Evolutionary conservation across 257 asterid genomes (phyloP).

Genomic region (Solanum sitiens): DNA sequence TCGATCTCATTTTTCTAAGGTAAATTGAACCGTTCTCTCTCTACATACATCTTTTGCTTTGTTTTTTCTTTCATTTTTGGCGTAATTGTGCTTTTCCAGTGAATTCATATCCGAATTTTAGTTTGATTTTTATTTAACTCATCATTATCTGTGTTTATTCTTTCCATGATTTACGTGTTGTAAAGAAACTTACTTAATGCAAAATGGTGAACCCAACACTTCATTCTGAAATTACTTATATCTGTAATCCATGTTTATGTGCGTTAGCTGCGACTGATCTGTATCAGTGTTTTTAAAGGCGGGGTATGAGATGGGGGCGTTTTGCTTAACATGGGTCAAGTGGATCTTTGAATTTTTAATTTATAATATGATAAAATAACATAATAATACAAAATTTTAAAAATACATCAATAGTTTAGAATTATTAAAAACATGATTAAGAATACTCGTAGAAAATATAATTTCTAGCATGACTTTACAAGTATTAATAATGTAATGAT

Average conservation of each 20-base stretch:
- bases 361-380: too few relatives aligned
- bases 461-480: not conserved
- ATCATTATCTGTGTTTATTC: not conserved
- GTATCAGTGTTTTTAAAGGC: not conserved
- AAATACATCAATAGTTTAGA: not conserved
- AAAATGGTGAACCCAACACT: not conserved
- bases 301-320: not conserved
- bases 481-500: not conserved
- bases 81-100: constrained; percentile 3
- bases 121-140: not conserved
- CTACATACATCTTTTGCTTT: not conserved
- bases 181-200: not conserved
- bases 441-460: not conserved
- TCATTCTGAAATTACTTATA: not conserved
- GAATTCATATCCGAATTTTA: not conserved
- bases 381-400: too few relatives aligned
- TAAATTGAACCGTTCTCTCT: constrained; percentile 3
- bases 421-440: not conserved
- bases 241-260: not conserved
- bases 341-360: not conserved
- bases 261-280: not conserved
- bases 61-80: constrained; percentile 13
- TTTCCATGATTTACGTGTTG: not conserved
- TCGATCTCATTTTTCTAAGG: constrained; percentile 58
- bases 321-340: too few relatives aligned